Base-by-base conservation (phyloP, 1,139 yeast species). In the Saccharomyces hybrid region DNA sequence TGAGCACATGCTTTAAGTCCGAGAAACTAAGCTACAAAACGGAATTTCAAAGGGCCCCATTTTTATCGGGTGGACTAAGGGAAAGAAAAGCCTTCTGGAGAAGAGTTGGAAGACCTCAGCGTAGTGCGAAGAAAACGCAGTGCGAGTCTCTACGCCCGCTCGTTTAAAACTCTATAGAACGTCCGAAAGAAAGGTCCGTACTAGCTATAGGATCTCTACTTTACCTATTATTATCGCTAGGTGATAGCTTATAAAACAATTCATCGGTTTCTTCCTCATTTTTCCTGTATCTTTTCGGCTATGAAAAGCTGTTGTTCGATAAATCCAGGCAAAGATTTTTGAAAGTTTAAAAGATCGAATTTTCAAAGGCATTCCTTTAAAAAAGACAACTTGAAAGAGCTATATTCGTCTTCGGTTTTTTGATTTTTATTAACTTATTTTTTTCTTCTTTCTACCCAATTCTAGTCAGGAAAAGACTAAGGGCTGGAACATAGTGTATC, bases 51-150 rank as follows among this genome's bases (percentile, higher is more conserved):
- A 38, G 44, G 44, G 44, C 44, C 44, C 26, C 44, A 38, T 38
- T 38, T 38, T 38, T 38, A 38, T 38, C 44, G 44, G 44, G 44
- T 38, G 44, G 44, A 38, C 44, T 38, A 38, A 13, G 44, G 25
- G 44, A 34, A 38, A 38, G 44, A 38, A 38, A 11, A 38, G 44
- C 44, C 44, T 38, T 38, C 44, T 38, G 44, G 44, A 38, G 44
- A 14, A 38, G 25, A 38, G 25, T 20, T 38, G 9, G 44, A 32
- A 25, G 44, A 16, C 25, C 13, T 38, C 44, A 38, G 25, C 25
- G 44, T 38, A 11, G 44, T 38, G 25, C 44, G 44, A 38, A 38
- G 44, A 38, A 38, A 38, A 38, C 25, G 44, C 5, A 38, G 44
- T 20, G 44, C 44, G 44, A 38, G 25, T 9, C 44, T 38, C 25